Base-by-base conservation (phyloP, 768 basidiomycete genomes). In the Gymnopilus junonius region DNA sequence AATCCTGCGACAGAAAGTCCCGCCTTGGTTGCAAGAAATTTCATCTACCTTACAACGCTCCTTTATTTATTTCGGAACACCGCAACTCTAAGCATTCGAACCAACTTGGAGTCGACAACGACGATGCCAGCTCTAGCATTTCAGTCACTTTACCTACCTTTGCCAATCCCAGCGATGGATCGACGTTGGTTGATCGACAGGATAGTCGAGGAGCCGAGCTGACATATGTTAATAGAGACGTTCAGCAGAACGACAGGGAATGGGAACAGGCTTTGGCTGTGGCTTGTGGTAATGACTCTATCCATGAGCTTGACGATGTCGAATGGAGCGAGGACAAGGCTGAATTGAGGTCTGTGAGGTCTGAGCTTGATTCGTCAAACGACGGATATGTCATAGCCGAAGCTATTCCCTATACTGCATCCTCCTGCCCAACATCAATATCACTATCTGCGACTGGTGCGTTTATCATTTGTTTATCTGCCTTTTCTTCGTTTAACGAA, bases 81-180 rank as follows among this genome's bases (percentile, higher is more conserved):
- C 35, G 50, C 37, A 46, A 25, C 31, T 59, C 53, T 20, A 55
- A 55, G 59, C 21, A 59, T 20, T 55, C 61, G 6, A 43, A 27
- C 11, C 31, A 45, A 23, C 40, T 51, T 31, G 61, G 37, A 11
- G 45, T 50, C 40, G 55, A 65, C 23, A 21, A 35, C 27, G 57
- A 58, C 50, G 68, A 64, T 29, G 37, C 48, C 12, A 65, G 61
- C 37, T 79, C 77, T 40, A 67, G 63, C 3, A 68, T 72, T 15
- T 79, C 77, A 17, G 75, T 75, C 20, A 65, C 71, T 2, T 77
- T 76, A 27, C 78, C 80, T 8, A 76, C 74, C 2, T 77, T 77
- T 65, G 70, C 68, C 7, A 71, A 70, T 55, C 73, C 72, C 12
- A 67, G 43, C n/a, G 45, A 46, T n/a, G 31, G 31, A 8, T 40